phyloP scores from a whole-genome alignment of 2,329 filamentous ascomycete species.

The Botrytis deweyae region DNA sequence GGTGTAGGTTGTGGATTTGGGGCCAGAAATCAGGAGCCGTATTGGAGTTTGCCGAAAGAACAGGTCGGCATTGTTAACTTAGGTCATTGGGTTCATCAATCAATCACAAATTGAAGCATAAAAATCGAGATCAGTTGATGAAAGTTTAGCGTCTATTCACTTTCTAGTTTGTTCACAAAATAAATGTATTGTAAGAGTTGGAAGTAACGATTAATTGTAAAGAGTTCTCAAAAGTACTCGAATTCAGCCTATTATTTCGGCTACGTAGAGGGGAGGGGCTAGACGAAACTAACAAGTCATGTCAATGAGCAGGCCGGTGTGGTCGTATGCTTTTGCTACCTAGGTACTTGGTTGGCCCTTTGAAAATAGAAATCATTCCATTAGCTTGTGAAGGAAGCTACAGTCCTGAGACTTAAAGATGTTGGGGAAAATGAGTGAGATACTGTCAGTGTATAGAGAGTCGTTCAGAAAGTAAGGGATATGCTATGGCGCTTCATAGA shows the following conservation, averaged over 20 bases:
- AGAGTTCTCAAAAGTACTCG: not conserved
- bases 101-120: not conserved
- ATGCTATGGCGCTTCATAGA: not conserved
- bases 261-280: not conserved
- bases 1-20: not conserved
- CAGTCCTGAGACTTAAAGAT: not conserved
- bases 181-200: not conserved
- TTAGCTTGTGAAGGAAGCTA: not conserved
- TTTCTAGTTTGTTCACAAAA: not conserved
- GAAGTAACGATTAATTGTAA: not conserved
- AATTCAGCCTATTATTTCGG: not conserved
- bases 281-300: not conserved
- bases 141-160: not conserved
- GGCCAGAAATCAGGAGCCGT: not conserved
- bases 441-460: not conserved
- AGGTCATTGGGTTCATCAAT: not conserved
- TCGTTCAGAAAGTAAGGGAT: not conserved
- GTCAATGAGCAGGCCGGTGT: not conserved
- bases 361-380: not conserved
- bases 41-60: not conserved
- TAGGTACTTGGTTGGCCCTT: not conserved
- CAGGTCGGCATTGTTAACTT: not conserved
- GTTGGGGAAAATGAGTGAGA: not conserved
- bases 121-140: not conserved
- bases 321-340: not conserved